Percentiles rank a stretch among this genome's conserved stretches.
Evolutionary conservation across 108 stramenopile genomes (phyloP).

Genomic region (Schizochytrium sp.): DNA sequence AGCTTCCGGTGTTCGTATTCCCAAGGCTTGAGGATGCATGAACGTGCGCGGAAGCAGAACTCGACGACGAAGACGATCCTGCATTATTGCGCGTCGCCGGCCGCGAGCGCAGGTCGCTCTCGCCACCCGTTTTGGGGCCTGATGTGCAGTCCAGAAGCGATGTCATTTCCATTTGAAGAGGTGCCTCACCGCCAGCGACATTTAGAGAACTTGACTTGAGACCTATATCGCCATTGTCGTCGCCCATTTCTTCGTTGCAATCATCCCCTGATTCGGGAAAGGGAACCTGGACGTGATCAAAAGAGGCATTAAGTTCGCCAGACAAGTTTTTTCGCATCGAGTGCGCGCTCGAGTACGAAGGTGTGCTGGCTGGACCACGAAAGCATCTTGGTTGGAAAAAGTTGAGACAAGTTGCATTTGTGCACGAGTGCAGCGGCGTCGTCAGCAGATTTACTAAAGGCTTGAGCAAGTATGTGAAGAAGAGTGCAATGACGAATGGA

Average conservation of each 20-base stretch:
- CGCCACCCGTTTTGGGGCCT: background rate
- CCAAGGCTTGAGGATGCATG: background rate
- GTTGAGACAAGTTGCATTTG: background rate
- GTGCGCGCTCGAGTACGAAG: background rate
- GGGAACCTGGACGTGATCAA: background rate
- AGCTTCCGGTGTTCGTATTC: background rate
- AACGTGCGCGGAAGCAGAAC: background rate
- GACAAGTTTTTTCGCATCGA: background rate
- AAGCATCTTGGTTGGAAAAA: background rate
- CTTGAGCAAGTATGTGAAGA: background rate
- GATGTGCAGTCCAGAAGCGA: background rate
- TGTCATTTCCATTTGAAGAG: background rate
- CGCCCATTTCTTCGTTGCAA: background rate
- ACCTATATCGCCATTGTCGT: background rate
- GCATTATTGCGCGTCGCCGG: background rate
- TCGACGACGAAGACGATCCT: background rate
- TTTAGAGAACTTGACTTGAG: background rate
- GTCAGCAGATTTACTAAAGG: background rate
- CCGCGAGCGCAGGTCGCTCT: background rate
- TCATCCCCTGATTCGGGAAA: background rate
- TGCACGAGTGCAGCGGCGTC: background rate
- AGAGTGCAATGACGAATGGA: constrained; percentile 9
- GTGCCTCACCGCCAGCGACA: background rate
- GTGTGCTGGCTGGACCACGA: background rate
- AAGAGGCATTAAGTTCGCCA: background rate